Percentiles rank a stretch among this genome's conserved stretches.
Conservation (phyloP, 2,329 filamentous ascomycete species). For the Rutstroemia sp. region DNA sequence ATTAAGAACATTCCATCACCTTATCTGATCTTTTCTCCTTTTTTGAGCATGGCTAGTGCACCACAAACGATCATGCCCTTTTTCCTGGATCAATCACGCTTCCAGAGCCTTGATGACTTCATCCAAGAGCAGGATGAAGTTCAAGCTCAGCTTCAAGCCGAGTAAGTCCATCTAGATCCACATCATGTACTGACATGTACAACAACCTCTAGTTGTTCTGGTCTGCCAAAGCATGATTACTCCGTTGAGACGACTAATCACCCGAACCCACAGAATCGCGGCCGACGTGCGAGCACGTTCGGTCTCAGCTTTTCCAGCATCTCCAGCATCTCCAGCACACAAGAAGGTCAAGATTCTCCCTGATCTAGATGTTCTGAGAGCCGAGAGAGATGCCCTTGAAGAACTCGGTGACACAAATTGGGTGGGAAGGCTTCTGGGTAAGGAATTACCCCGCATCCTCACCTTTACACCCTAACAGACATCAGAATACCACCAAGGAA, state of each 20-base stretch:
- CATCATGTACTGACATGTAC: too few species aligned
- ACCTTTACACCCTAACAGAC: neutral
- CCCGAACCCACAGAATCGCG: neutral
- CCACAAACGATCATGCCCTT: neutral
- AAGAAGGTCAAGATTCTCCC: conserved; percentile 14
- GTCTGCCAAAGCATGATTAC: too few species aligned
- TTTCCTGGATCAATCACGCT: neutral
- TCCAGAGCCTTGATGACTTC: conserved; percentile 1
- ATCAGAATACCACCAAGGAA: conserved; percentile 23
- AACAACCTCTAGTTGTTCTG: neutral
- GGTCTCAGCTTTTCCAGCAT: neutral
- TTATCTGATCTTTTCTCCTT: too few species aligned
- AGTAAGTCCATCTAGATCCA: neutral
- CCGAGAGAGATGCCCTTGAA: conserved; percentile 14
- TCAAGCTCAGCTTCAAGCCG: neutral
- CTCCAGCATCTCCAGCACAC: neutral
- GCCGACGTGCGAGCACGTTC: neutral
- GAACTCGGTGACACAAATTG: conserved; percentile 26
- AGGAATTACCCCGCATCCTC: neutral
- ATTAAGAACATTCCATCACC: too few species aligned
- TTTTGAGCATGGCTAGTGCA: neutral
- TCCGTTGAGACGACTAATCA: neutral
- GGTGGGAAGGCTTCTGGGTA: conserved; percentile 25
- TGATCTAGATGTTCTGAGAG: conserved; percentile 8
- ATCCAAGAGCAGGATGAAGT: neutral